Percentiles rank a stretch among this genome's conserved stretches.
These are phyloP conservation scores for Gardenia jasminoides DNA, from an alignment of 257 asterid genomes.

Conservation along the genomic window DNA sequence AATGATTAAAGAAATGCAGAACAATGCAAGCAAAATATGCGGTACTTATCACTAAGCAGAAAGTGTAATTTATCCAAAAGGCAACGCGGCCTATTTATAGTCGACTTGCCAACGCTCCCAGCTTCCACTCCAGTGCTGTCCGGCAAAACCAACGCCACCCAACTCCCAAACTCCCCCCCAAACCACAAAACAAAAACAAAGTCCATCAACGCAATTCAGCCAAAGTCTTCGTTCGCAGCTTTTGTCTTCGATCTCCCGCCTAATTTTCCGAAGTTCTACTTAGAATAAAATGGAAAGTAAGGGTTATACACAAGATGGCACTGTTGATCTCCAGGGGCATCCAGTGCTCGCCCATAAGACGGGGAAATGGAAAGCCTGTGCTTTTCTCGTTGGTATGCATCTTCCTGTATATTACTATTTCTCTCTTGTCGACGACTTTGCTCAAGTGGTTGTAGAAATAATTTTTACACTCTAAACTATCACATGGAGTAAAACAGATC, in stretches of 20 bases:
- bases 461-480: too few relatives aligned
- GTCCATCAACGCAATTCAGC: neutral
- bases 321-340: conserved; percentile 72
- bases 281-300: conserved; percentile 48
- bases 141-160: neutral
- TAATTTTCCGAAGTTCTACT: neutral
- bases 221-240: neutral
- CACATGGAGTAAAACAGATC: neutral
- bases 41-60: neutral
- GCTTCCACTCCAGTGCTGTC: neutral
- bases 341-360: conserved; percentile 65
- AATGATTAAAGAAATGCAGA: too few relatives aligned
- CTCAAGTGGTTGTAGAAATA: neutral
- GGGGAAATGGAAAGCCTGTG: conserved; percentile 91
- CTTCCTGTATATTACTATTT: neutral
- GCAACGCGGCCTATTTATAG: neutral
- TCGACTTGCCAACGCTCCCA: neutral
- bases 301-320: conserved; percentile 72
- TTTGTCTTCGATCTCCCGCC: neutral
- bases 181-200: too few relatives aligned
- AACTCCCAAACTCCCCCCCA: too few relatives aligned
- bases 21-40: too few relatives aligned
- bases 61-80: neutral
- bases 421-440: neutral
- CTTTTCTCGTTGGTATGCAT: conserved; percentile 68